phyloP scores from a whole-genome alignment of 495 filamentous ascomycete species.

The Hyaloscypha bicolor region DNA sequence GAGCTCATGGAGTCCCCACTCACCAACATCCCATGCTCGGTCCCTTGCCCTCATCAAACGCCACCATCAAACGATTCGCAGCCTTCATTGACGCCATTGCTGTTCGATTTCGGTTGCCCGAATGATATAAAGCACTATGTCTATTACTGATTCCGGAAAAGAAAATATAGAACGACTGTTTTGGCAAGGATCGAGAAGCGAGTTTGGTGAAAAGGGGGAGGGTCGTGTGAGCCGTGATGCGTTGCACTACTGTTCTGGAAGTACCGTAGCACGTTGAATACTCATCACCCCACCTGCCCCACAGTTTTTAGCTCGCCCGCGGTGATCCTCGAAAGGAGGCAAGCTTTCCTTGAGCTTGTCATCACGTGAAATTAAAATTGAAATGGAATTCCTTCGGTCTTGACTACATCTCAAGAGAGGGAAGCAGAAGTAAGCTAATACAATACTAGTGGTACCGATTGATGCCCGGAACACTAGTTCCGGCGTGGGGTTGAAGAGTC shows the following conservation, averaged over 20 bases:
- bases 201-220: neutral
- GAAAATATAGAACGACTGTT: neutral
- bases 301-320: neutral
- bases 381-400: neutral
- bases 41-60: conserved; percentile 55
- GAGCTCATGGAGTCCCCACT: neutral
- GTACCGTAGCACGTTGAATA: neutral
- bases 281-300: neutral
- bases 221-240: neutral
- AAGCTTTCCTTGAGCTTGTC: neutral
- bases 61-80: conserved; percentile 63
- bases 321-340: neutral
- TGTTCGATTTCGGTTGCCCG: neutral
- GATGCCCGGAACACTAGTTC: neutral
- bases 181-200: neutral
- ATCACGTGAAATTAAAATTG: neutral
- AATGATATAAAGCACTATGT: neutral
- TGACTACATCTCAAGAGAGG: neutral
- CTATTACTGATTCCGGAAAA: neutral
- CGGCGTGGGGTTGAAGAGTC: no score
- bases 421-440: neutral
- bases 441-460: neutral
- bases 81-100: conserved; percentile 53
- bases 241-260: neutral
- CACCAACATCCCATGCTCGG: conserved; percentile 59